phyloP scores from a whole-genome alignment of 441 rosid species.

The Brassica balearica region DNA sequence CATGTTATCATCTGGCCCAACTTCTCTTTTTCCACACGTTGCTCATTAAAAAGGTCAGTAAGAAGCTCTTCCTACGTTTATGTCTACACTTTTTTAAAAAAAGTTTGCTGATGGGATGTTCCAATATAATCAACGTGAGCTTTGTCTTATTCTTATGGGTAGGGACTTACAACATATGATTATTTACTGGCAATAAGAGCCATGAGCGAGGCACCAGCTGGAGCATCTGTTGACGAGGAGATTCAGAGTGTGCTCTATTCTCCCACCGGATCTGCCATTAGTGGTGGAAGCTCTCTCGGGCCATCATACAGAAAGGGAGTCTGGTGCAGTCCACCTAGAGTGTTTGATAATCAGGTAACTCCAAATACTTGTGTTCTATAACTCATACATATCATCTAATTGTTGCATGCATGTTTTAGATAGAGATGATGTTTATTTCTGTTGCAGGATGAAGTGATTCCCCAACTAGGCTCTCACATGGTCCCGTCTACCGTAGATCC shows the following conservation, averaged over 20 bases:
- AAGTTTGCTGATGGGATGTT: background rate
- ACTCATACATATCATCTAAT: conserved; percentile 2
- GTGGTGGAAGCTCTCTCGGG: conserved; percentile 78
- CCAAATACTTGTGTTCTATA: conserved; percentile 4
- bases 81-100: no score
- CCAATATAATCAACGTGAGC: conserved; percentile 13
- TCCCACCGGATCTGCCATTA: conserved; percentile 72
- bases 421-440: background rate
- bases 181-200: conserved; percentile 80
- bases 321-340: conserved; percentile 87
- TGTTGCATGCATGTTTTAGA: no score
- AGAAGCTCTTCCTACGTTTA: conserved; percentile 21
- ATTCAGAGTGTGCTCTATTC: conserved; percentile 60
- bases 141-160: background rate
- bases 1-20: conserved; percentile 65
- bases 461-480: conserved; percentile 75
- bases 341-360: conserved; percentile 76
- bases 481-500: conserved; percentile 72
- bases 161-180: conserved; percentile 82
- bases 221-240: conserved; percentile 65
- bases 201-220: conserved; percentile 72
- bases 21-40: conserved; percentile 70
- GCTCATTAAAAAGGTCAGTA: conserved; percentile 59
- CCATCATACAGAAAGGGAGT: conserved; percentile 61
- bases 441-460: conserved; percentile 64